These are phyloP conservation scores for Epichloe aotearoae DNA, from an alignment of 2,329 filamentous ascomycete genomes.

Conservation along the genomic window DNA sequence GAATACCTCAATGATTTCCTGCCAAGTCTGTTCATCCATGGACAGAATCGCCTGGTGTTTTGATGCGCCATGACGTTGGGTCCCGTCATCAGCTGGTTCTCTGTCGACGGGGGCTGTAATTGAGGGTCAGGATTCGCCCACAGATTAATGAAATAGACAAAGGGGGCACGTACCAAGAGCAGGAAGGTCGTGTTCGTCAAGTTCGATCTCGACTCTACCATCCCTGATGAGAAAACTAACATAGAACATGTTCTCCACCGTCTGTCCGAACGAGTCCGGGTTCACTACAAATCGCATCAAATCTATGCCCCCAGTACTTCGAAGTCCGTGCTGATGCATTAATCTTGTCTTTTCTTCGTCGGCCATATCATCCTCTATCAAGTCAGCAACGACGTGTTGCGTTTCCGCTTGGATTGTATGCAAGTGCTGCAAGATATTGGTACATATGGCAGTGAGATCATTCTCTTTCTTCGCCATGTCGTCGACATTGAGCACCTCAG, in stretches of 20 bases:
- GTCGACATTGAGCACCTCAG: slow-evolving; percentile 61
- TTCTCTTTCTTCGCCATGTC: slow-evolving; percentile 68
- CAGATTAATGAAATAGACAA: background rate
- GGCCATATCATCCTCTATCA: slow-evolving; percentile 32
- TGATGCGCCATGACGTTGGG: slow-evolving; percentile 37
- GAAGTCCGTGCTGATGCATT: slow-evolving; percentile 53
- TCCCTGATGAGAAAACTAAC: slow-evolving; percentile 88
- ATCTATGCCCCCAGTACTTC: slow-evolving; percentile 57
- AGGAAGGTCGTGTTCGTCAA: slow-evolving; percentile 63
- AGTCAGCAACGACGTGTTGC: slow-evolving; percentile 30
- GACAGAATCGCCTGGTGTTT: slow-evolving; percentile 81
- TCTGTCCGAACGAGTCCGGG: slow-evolving; percentile 81
- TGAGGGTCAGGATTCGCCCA: background rate
- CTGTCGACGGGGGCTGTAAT: slow-evolving; percentile 20
- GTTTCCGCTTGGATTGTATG: slow-evolving; percentile 31
- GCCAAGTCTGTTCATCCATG: slow-evolving; percentile 76
- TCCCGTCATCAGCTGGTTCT: slow-evolving; percentile 33
- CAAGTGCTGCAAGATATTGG: slow-evolving; percentile 56
- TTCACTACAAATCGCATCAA: slow-evolving; percentile 84
- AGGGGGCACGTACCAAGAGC: slow-evolving; percentile 52
- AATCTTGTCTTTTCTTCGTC: slow-evolving; percentile 35
- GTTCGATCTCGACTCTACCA: slow-evolving; percentile 59
- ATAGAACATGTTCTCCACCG: slow-evolving; percentile 94
- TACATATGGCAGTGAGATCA: slow-evolving; percentile 67
- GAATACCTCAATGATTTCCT: slow-evolving; percentile 61